Conservation (phyloP, 2,329 filamentous ascomycete species). For the Curvularia lunata region DNA sequence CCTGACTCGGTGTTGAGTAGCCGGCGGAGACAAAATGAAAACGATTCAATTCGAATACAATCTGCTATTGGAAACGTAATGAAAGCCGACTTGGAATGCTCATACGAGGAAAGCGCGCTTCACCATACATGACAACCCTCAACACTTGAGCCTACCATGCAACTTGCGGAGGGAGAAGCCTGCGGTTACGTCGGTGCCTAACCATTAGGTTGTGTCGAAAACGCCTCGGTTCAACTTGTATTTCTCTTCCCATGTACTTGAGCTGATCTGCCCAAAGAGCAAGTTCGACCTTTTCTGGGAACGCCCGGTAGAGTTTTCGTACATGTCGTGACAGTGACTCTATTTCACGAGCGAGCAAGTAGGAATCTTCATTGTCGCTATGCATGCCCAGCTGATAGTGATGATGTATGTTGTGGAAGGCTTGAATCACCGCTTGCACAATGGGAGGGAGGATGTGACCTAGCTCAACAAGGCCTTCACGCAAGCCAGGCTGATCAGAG, state of each 20-base stretch:
- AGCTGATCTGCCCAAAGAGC: constrained; percentile 13
- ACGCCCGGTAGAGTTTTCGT: constrained; percentile 3
- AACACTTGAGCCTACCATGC: neutral
- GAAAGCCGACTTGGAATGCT: neutral
- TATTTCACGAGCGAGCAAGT: constrained; percentile 19
- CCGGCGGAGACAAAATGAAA: neutral
- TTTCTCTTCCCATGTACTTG: constrained; percentile 15
- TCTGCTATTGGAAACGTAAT: neutral
- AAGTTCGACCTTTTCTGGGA: constrained; percentile 14
- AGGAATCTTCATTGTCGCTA: constrained; percentile 11
- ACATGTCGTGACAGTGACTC: constrained; percentile 15
- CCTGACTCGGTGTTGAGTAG: neutral
- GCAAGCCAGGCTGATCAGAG: constrained; percentile 12
- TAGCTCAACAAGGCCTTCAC: constrained; percentile 8
- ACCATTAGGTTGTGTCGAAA: constrained; percentile 4
- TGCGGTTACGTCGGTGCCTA: constrained; percentile 5
- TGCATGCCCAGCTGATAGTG: constrained; percentile 21
- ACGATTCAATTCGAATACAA: neutral
- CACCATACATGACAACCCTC: neutral
- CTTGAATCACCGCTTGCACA: neutral
- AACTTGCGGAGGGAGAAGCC: constrained; percentile 1
- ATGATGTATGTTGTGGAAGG: constrained; percentile 16
- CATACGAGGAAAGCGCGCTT: neutral
- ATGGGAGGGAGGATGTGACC: neutral
- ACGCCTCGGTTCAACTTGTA: constrained; percentile 11